phyloP scores from a whole-genome alignment of 345 rosid genomes.

The Salix caprea region DNA sequence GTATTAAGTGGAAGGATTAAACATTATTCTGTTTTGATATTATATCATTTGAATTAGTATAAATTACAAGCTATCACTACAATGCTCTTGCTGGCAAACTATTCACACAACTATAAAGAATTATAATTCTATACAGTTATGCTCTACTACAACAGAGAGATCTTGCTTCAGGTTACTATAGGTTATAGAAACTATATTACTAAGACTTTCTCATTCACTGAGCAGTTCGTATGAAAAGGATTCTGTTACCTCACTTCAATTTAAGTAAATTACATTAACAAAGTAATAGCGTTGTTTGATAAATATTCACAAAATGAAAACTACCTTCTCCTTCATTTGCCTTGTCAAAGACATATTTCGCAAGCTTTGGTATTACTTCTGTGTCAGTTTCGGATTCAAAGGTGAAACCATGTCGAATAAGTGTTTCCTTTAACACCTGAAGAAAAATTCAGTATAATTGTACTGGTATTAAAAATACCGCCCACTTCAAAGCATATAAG shows the following conservation, averaged over 20 bases:
- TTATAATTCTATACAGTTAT: too few relatives aligned
- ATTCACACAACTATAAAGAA: too few relatives aligned
- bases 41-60: background rate
- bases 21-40: background rate
- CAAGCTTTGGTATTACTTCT: slow-evolving; percentile 96
- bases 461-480: background rate
- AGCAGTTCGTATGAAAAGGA: background rate
- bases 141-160: too few relatives aligned
- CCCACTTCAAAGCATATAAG: background rate
- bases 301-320: background rate
- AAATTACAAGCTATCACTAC: background rate
- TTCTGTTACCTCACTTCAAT: background rate
- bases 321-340: slow-evolving; percentile 79
- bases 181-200: too few relatives aligned
- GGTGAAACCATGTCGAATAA: slow-evolving; percentile 75
- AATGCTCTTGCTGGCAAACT: background rate
- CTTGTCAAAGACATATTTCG: slow-evolving; percentile 80
- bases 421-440: slow-evolving; percentile 73
- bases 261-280: background rate
- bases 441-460: slow-evolving; percentile 7
- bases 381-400: slow-evolving; percentile 94
- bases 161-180: too few relatives aligned
- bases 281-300: background rate
- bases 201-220: background rate
- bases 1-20: background rate